These are phyloP conservation scores for Xanthoceras sorbifolium DNA, from an alignment of 345 rosid genomes.

Conservation along the genomic window DNA sequence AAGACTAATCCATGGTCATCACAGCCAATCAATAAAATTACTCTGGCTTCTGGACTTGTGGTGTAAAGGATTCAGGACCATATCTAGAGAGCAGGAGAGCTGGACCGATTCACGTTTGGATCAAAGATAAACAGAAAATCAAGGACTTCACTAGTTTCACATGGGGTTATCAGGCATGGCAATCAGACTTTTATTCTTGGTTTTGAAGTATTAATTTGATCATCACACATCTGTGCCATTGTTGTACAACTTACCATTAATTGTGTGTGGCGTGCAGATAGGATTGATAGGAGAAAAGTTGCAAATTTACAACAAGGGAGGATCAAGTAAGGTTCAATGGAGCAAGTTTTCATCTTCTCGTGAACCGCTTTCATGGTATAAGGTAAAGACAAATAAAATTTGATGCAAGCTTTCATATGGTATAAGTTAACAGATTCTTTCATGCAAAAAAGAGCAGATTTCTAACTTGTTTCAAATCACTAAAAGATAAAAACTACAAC, in stretches of 20 bases:
- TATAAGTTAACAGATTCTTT: no score
- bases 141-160: constrained; percentile 18
- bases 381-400: constrained; percentile 36
- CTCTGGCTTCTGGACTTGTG: not conserved
- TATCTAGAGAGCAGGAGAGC: constrained; percentile 25
- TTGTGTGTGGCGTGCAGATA: constrained; percentile 27
- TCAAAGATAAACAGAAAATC: not conserved
- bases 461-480: no score
- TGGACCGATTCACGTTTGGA: constrained; percentile 22
- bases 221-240: not conserved
- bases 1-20: no score
- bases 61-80: constrained; percentile 41
- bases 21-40: not conserved
- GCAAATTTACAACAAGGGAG: constrained; percentile 28
- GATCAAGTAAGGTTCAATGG: constrained; percentile 40
- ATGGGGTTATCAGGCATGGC: constrained; percentile 40
- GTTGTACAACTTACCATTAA: not conserved
- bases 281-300: constrained; percentile 47
- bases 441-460: no score
- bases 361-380: constrained; percentile 48
- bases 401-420: constrained; percentile 37
- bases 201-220: no score
- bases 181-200: not conserved
- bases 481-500: no score
- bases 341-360: constrained; percentile 21